Percentiles rank a stretch among this genome's conserved stretches.
Conservation (phyloP, 2,329 filamentous ascomycete species). For the Paracamarosporium sp. region DNA sequence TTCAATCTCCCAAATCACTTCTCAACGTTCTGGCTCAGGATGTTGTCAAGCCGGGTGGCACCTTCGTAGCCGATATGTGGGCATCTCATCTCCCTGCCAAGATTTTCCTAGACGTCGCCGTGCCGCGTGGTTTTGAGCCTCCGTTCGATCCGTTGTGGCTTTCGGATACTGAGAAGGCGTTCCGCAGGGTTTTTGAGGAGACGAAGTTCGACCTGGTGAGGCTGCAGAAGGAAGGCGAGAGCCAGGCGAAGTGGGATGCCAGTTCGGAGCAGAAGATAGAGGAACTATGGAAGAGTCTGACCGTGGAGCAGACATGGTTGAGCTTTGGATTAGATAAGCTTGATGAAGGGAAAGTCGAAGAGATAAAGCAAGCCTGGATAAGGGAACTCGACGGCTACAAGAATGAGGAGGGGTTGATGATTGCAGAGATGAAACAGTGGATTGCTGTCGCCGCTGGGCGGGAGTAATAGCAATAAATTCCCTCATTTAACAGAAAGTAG, state of each 20-base stretch:
- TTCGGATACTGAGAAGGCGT: background rate
- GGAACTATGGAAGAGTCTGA: slow-evolving; percentile 5
- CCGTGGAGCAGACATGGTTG: slow-evolving; percentile 4
- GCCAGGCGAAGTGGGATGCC: background rate
- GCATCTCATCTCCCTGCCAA: slow-evolving; percentile 6
- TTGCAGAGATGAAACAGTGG: background rate
- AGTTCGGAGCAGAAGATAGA: background rate
- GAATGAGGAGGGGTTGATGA: background rate
- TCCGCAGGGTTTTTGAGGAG: background rate
- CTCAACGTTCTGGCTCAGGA: background rate
- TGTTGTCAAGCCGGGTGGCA: slow-evolving; percentile 6
- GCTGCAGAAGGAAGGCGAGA: background rate
- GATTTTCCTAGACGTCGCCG: slow-evolving; percentile 7
- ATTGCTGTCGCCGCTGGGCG: background rate
- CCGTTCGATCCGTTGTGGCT: slow-evolving; percentile 3
- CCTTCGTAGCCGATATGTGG: slow-evolving; percentile 7
- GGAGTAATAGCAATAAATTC: background rate
- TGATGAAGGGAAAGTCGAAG: background rate
- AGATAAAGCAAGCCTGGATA: slow-evolving; percentile 3
- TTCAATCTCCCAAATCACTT: background rate
- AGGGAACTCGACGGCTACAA: background rate
- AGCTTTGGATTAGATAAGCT: slow-evolving; percentile 5
- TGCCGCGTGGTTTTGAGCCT: slow-evolving; percentile 2
- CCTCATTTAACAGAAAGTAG: background rate
- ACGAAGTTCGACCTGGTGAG: background rate